Evolutionary conservation across 2,329 filamentous ascomycete species (phyloP), one percentile per base, ranked within the genome.

Genomic region (Plectosphaerella plurivora): DNA sequence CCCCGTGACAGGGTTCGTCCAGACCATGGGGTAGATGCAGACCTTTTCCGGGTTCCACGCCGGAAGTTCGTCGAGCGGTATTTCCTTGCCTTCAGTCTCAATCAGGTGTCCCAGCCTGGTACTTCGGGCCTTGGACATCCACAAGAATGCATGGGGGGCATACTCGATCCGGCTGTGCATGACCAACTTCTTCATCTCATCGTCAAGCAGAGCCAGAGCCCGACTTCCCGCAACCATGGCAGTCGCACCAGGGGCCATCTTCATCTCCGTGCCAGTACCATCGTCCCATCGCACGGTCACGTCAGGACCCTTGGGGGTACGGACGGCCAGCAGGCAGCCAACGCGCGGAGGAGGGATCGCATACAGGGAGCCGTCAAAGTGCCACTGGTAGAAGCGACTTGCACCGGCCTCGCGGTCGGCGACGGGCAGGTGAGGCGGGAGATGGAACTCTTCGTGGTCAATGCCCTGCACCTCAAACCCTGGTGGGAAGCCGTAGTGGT

Each of bases 91-190:
- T 54, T 73, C 60, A 11, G 53, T 67, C 8, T 62, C 67, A 3
- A 76, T 54, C 2, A 71, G 70, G 2, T 76, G 63, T 2, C 73
- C 73, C 47, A 67, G 73, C 5, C 72, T 53, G 20, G 65, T 66
- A 3, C 68, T 68, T 36, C 68, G 69, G 55, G 72, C 73, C 36
- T 67, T 61, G 47, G 67, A 64, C 53, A 74, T 72, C 73, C 69
- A 75, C 60, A 66, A 60, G 56, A 75, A 76, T 10, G 73, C 72
- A 53, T 70, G 67, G 5, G 71, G 73, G 8, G 71, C 71, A 53
- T 76, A 75, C 59, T 75, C 73, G 15, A 74, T 71, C 69, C 72
- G 74, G 39, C 67, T 71, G 55, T 75, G 65, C 57, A 75, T 68
- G 14, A 65, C 72, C 22, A 73, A 51, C 33, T 57, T 54, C 51